Evolutionary conservation across 495 filamentous ascomycete species (phyloP).

Genomic region (Filosporella fistucella): DNA sequence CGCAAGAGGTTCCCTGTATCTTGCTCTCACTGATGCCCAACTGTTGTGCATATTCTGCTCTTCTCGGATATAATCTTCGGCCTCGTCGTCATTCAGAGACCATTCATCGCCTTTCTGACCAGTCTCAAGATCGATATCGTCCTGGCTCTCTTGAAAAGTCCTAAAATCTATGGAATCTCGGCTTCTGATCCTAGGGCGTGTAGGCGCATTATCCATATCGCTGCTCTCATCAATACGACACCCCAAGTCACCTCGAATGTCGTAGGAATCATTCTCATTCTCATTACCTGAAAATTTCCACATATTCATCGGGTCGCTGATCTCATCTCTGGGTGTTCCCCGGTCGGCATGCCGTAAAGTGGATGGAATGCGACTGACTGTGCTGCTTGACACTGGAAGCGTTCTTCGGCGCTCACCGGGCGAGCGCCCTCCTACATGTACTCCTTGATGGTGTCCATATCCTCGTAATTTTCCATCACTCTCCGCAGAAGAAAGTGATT

Average conservation of each 20-base stretch:
- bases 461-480: background rate
- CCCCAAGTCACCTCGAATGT: background rate
- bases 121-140: slow-evolving; percentile 23
- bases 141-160: too few relatives aligned
- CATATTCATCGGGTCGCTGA: slow-evolving; percentile 8
- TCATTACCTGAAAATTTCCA: background rate
- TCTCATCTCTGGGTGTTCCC: slow-evolving; percentile 12
- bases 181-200: too few relatives aligned
- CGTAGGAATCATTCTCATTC: background rate
- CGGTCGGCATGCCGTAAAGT: too few relatives aligned
- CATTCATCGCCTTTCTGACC: slow-evolving; percentile 16
- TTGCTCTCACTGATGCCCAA: slow-evolving; percentile 47
- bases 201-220: slow-evolving; percentile 1
- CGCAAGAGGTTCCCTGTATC: slow-evolving; percentile 42
- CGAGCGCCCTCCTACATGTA: too few relatives aligned
- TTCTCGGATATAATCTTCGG: slow-evolving; percentile 28
- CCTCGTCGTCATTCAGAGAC: slow-evolving; percentile 27
- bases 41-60: slow-evolving; percentile 38
- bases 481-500: background rate
- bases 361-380: background rate
- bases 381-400: background rate
- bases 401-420: background rate
- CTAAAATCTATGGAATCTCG: background rate
- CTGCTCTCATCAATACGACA: background rate
- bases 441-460: slow-evolving; percentile 7